phyloP scores from a whole-genome alignment of 2,329 filamentous ascomycete genomes.

The Fusarium sp. region DNA sequence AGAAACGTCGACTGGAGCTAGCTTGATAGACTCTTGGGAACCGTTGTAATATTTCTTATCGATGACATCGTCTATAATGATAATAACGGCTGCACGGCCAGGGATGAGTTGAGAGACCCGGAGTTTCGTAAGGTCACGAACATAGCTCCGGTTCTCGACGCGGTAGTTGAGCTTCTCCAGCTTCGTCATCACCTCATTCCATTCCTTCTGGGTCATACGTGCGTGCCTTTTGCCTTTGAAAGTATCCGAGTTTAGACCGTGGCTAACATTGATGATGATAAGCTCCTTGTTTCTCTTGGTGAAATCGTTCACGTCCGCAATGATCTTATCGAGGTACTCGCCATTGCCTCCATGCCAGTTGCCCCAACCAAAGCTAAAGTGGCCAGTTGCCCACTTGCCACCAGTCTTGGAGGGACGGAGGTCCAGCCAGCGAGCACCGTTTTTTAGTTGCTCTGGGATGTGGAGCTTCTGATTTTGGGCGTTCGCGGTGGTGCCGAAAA shows the following conservation, averaged over 20 bases:
- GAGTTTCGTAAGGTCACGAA: background rate
- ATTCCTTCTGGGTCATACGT: background rate
- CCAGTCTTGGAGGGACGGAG: background rate
- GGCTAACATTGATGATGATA: background rate
- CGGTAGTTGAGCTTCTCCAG: background rate
- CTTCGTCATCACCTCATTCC: background rate
- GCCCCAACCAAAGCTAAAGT: background rate
- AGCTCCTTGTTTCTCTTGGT: background rate
- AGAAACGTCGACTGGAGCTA: background rate
- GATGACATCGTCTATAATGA: background rate
- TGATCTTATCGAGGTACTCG: background rate
- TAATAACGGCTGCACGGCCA: background rate
- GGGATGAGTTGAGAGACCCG: background rate
- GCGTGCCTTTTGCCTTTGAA: background rate
- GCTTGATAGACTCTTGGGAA: background rate
- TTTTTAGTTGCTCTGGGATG: background rate
- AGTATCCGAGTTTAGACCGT: background rate
- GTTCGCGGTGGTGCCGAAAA: background rate
- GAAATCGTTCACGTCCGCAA: background rate
- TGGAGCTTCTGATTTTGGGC: background rate
- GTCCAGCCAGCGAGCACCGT: background rate
- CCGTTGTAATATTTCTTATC: background rate
- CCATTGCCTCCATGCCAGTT: background rate
- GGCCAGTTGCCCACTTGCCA: background rate
- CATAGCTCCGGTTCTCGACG: background rate